Evolutionary conservation across 1,139 yeast species (phyloP), one percentile per base, ranked within the genome.

Genomic region (Hansenula lynferdii): DNA sequence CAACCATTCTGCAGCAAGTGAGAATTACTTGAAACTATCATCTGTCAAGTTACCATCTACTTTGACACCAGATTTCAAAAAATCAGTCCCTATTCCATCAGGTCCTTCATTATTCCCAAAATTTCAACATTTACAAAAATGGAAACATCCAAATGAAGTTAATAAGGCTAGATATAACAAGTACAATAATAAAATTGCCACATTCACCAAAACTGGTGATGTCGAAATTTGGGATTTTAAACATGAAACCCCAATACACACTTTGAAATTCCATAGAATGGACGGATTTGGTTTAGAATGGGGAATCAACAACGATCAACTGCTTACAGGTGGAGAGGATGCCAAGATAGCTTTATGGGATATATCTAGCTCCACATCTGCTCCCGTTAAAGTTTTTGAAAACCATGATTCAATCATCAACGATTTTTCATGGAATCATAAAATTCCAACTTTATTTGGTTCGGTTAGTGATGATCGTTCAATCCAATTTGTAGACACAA

Each of bases 251-350:
- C 31, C 42, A 6, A 14, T 41, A n/a, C 30, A 39, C 11, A 44
- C 62, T 2, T 73, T 82, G 41, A 70, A 72, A 44, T 77, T 72
- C 53, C 95, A 86, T 58, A 65, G 67, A 18, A 68, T 64, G 39
- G 87, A 80, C 49, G 95, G 94, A 0, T 78, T 70, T 57, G 84
- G 85, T 1, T 63, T 86, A 39, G 80, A 81, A 45, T 86, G 95
- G 95, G 67, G 67, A 42, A 62, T 63, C 11, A 45, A 16, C 43
- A 31, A 67, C 29, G 65, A 68, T 4, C 61, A 63, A 40, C 67
- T 85, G 36, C 62, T 85, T 24, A 74, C 89, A 2, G 87, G 87
- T 4, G 73, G 85, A 3, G 78, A 77, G 45, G 95, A 85, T 56
- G 60, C 73, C 5, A 73, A 75, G 28, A 73, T 86, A 39, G 84